Base-by-base conservation (phyloP, 257 asterid species). In the Solanum arcanum region DNA sequence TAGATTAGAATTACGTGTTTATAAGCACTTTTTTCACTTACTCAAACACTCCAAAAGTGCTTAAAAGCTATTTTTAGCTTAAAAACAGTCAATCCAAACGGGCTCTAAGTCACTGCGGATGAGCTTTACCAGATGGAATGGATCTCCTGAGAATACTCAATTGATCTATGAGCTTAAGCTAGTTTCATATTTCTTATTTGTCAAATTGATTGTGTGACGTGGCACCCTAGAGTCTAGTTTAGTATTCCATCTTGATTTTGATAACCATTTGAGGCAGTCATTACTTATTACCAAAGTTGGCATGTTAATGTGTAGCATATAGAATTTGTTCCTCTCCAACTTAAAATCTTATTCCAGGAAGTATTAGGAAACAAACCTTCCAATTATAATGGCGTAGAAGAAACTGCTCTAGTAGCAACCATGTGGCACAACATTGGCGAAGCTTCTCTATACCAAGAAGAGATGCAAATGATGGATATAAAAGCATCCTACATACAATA, bases 381-480 rank as follows among this genome's bases (percentile, higher is more conserved):
- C 99, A 97, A 87, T 92, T 94, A 90, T 95, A 94, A 86, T 25
- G 92, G 81, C 96, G 94, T 86, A 95, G 92, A 90, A 97, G 98
- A 92, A 93, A 93, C 90, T 97, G 98, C 94, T 97, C 99, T 73
- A 94, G 96, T 88, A 94, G 95, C 93, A 97, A 91, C 99, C 99
- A 97, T 47, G 98, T 93, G 37, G 97, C 91, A 94, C 98, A 97
- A 89, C 96, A 92, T 88, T 93, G 98, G 87, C 99, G 99, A 84
- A 97, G 99, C 92, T 94, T 97, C 95, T 97, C 98, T 90, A 95
- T 95, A 85, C 99, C 99, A 90, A 97, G 97, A 83, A 97, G 91
- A 86, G 95, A 94, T 86, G 99, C 99, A 89, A 97, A 93, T 85
- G 93, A 91, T 89, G 99, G 98, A 91, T 97, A 97, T 89, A 97